Percentiles rank a stretch among this genome's conserved stretches.
phyloP scores from a whole-genome alignment of 2,329 filamentous ascomycete species.

The Emmonsiellopsis sp. region DNA sequence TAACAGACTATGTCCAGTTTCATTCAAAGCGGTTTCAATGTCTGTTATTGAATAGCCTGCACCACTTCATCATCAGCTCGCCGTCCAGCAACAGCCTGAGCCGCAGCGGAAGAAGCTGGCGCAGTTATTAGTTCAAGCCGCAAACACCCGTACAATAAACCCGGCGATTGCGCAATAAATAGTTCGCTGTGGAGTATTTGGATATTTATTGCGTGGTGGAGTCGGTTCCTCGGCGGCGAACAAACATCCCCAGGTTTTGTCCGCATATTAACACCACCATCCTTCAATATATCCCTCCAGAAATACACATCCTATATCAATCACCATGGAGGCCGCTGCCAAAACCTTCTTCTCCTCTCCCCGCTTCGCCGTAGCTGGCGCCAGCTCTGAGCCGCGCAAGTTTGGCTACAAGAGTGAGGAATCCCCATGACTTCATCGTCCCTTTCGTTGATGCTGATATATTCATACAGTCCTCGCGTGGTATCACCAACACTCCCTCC shows the following conservation, averaged over 20 bases:
- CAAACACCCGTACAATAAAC: no score
- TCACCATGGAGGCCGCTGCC: slow-evolving; percentile 57
- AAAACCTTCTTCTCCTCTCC: slow-evolving; percentile 72
- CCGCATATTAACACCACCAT: background rate
- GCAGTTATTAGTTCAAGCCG: no score
- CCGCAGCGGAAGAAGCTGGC: no score
- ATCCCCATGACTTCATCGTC: background rate
- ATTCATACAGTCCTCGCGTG: slow-evolving; percentile 65
- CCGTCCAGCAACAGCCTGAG: no score
- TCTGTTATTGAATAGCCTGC: no score
- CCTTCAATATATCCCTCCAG: background rate
- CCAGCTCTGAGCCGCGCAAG: slow-evolving; percentile 73
- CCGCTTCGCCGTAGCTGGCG: slow-evolving; percentile 80
- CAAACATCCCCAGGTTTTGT: background rate
- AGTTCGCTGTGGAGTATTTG: background rate
- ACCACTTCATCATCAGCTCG: no score
- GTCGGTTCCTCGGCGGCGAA: background rate
- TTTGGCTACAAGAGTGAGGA: slow-evolving; percentile 75
- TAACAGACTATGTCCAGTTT: no score
- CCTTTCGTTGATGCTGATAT: background rate
- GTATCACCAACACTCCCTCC: slow-evolving; percentile 70
- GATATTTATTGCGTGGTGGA: no score
- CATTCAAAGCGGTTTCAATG: no score
- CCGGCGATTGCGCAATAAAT: background rate
- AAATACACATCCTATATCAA: background rate